These are phyloP conservation scores for Mycena chlorophos DNA, from an alignment of 768 basidiomycete genomes.

Conservation along the genomic window DNA sequence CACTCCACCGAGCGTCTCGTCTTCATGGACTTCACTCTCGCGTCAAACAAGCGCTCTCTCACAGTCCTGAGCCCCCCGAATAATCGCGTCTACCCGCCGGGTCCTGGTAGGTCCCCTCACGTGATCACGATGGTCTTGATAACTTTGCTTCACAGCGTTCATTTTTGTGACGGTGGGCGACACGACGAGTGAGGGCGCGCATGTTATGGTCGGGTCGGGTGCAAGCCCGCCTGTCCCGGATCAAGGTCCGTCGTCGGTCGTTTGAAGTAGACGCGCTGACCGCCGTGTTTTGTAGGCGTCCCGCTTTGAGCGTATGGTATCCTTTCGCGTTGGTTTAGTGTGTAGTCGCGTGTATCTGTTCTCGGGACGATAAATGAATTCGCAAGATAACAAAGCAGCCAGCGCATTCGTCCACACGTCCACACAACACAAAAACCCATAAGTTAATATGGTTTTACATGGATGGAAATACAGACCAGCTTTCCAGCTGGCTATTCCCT, in stretches of 20 bases:
- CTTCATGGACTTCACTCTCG: conserved; percentile 30
- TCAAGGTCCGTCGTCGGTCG: conserved; percentile 16
- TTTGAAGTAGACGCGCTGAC: no score
- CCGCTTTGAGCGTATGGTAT: no score
- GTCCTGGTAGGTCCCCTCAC: conserved; percentile 20
- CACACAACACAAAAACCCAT: no score
- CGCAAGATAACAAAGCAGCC: no score
- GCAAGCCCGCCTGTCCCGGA: conserved; percentile 16
- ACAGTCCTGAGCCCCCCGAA: conserved; percentile 37
- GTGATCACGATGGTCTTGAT: background rate
- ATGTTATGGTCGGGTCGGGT: conserved; percentile 27
- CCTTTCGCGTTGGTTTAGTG: no score
- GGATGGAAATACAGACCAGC: no score
- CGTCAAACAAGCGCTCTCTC: conserved; percentile 28
- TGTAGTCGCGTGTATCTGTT: no score
- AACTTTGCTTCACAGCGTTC: conserved; percentile 8
- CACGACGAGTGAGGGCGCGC: conserved; percentile 22
- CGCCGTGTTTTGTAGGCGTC: background rate
- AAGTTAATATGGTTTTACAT: no score
- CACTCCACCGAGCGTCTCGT: conserved; percentile 33
- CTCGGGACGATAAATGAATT: no score
- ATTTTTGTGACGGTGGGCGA: conserved; percentile 32
- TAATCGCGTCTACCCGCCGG: conserved; percentile 33
- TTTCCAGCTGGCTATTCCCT: no score
- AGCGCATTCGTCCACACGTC: no score